Percentiles rank a stretch among this genome's conserved stretches.
Evolutionary conservation across 2,329 filamentous ascomycete species (phyloP).

Genomic region (Claviceps fusiformis): DNA sequence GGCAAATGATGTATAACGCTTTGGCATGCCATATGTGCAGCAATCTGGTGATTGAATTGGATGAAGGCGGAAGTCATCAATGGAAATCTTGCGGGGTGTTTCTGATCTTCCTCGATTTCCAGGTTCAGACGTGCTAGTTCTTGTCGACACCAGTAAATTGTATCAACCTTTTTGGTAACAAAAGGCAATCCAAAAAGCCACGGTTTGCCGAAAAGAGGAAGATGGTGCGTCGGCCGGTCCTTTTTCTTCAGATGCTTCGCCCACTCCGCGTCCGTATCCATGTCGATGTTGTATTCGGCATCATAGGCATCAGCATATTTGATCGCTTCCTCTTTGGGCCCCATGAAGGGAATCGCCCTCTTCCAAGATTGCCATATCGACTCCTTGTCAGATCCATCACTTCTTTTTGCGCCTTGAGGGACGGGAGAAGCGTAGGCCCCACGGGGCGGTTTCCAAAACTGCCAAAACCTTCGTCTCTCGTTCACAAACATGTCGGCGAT

Average conservation of each 20-base stretch:
- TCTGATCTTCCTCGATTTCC: conserved; percentile 85
- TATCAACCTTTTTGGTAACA: conserved; percentile 83
- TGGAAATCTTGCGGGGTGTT: conserved; percentile 71
- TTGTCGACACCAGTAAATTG: conserved; percentile 79
- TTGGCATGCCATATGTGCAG: conserved; percentile 96
- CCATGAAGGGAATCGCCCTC: conserved; percentile 33
- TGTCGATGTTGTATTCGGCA: conserved; percentile 40
- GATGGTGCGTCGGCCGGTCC: conserved; percentile 71
- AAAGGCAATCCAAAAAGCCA: conserved; percentile 73
- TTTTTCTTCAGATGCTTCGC: conserved; percentile 67
- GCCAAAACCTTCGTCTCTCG: conserved; percentile 38
- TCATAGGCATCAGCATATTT: conserved; percentile 54
- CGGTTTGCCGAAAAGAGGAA: conserved; percentile 45
- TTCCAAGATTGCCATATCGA: conserved; percentile 39
- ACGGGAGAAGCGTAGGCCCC: conserved; percentile 49
- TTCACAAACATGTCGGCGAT: conserved; percentile 34
- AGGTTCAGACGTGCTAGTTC: conserved; percentile 78
- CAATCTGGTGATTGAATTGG: conserved; percentile 95
- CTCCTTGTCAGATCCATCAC: conserved; percentile 27
- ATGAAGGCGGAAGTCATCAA: conserved; percentile 95
- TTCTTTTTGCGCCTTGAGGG: conserved; percentile 38
- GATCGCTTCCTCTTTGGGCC: conserved; percentile 25
- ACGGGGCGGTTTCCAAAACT: conserved; percentile 51
- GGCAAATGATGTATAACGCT: conserved; percentile 81
- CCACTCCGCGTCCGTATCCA: conserved; percentile 60